These are phyloP conservation scores for Termitomyces bulborhizus DNA, from an alignment of 768 basidiomycete species.

Conservation along the genomic window DNA sequence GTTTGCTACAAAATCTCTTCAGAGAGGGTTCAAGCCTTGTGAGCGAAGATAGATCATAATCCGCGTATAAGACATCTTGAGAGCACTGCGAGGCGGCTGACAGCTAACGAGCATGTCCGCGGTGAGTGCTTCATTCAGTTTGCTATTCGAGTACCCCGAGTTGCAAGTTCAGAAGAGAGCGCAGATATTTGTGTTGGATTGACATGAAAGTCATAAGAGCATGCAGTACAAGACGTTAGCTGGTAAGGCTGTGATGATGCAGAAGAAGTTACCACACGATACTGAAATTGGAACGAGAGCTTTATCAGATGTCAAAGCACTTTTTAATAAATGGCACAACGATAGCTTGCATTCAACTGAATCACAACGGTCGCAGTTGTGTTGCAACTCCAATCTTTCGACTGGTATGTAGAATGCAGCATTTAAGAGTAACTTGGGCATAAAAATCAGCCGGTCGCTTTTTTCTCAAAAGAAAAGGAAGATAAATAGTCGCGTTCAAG, in stretches of 20 bases:
- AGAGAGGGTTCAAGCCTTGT: background rate
- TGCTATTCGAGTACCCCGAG: background rate
- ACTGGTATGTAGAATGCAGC: background rate
- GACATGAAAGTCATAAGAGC: too few species aligned
- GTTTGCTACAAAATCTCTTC: background rate
- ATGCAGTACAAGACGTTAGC: too few species aligned
- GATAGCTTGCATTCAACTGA: too few species aligned
- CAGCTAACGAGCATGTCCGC: background rate
- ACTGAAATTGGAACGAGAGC: too few species aligned
- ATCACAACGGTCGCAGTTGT: background rate
- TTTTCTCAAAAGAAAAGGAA: background rate
- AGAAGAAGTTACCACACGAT: too few species aligned
- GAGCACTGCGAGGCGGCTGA: background rate
- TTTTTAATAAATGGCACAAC: too few species aligned
- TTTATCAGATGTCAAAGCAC: too few species aligned
- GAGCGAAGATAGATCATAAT: background rate
- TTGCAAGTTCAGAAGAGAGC: background rate
- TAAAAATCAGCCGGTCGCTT: background rate
- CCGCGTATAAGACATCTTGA: background rate
- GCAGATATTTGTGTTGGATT: too few species aligned
- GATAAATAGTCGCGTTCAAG: background rate
- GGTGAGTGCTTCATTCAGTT: background rate
- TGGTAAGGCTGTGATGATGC: too few species aligned
- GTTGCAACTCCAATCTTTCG: background rate
- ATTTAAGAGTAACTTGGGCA: background rate